These are phyloP conservation scores for Myriangium duriaei DNA, from an alignment of 2,329 filamentous ascomycete species.

Conservation along the genomic window DNA sequence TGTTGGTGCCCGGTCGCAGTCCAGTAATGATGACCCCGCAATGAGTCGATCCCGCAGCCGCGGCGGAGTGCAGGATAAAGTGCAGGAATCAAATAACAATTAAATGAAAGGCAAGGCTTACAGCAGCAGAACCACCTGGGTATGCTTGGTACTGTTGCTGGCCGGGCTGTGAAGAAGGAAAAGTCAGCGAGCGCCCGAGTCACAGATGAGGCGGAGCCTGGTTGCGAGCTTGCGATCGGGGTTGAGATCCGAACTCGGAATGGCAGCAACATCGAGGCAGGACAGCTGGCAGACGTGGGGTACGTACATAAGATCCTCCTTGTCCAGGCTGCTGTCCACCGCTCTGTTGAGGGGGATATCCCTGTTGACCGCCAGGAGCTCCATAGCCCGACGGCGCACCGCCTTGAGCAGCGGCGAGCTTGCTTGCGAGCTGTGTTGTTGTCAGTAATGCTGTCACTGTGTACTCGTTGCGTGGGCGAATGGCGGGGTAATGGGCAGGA, in stretches of 20 bases:
- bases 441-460: slow-evolving; percentile 1
- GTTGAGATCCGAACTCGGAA: too few relatives aligned
- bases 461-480: too few relatives aligned
- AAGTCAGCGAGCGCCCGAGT: slow-evolving; percentile 14
- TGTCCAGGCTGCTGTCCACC: slow-evolving; percentile 22
- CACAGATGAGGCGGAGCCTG: too few relatives aligned
- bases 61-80: slow-evolving; percentile 19
- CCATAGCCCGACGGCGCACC: slow-evolving; percentile 13
- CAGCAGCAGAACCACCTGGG: slow-evolving; percentile 8
- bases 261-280: too few relatives aligned
- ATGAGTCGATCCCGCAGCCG: slow-evolving; percentile 18
- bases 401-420: slow-evolving; percentile 33
- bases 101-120: slow-evolving; percentile 2
- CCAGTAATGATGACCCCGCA: slow-evolving; percentile 19
- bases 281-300: slow-evolving; percentile 10
- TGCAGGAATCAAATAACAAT: slow-evolving; percentile 3
- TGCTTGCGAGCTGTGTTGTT: slow-evolving; percentile 30
- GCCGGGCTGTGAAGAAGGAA: slow-evolving; percentile 16
- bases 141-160: slow-evolving; percentile 39
- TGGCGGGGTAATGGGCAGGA: slow-evolving; percentile 3
- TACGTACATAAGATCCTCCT: slow-evolving; percentile 45
- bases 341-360: slow-evolving; percentile 20
- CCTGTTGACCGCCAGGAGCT: slow-evolving; percentile 9
- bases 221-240: too few relatives aligned
- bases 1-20: too few relatives aligned